A percentile compares a stretch with the other conserved stretches of the same genome.
phyloP scores from a whole-genome alignment of 2,329 filamentous ascomycete genomes.

The Aspergillus glaucus region DNA sequence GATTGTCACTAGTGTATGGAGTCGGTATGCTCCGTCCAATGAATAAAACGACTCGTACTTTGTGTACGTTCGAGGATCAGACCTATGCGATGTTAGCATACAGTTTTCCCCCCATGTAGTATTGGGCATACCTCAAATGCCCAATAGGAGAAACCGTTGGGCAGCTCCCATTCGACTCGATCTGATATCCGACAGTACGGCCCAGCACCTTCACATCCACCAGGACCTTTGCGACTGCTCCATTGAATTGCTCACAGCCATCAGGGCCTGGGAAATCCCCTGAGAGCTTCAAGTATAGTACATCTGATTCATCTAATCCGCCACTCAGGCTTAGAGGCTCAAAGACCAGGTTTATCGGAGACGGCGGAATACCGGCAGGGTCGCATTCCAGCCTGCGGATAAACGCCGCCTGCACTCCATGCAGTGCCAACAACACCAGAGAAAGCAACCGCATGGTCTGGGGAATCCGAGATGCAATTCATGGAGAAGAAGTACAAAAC shows the following conservation, averaged over 20 bases:
- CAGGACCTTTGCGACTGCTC: background rate
- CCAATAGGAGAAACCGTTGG: background rate
- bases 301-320: background rate
- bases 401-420: background rate
- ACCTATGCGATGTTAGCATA: background rate
- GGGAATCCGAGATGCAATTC: too few species aligned
- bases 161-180: background rate
- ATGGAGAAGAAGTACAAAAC: too few species aligned
- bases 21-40: slow-evolving; percentile 1
- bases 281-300: background rate
- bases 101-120: background rate
- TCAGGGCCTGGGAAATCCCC: background rate
- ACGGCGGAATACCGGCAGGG: background rate
- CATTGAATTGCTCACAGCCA: background rate
- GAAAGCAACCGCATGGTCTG: too few species aligned
- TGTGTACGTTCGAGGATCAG: slow-evolving; percentile 3
- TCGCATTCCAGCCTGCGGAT: background rate
- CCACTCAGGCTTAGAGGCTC: background rate
- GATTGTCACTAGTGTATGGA: slow-evolving; percentile 5
- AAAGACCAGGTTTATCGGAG: background rate
- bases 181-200: background rate
- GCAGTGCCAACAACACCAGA: background rate
- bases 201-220: background rate
- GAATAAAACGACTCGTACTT: slow-evolving; percentile 3
- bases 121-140: background rate